Percentiles rank a stretch among this genome's conserved stretches.
Evolutionary conservation across 225 moss, liverwort and hornwort genomes (phyloP).

Genomic region (Marchantia polymorpha): DNA sequence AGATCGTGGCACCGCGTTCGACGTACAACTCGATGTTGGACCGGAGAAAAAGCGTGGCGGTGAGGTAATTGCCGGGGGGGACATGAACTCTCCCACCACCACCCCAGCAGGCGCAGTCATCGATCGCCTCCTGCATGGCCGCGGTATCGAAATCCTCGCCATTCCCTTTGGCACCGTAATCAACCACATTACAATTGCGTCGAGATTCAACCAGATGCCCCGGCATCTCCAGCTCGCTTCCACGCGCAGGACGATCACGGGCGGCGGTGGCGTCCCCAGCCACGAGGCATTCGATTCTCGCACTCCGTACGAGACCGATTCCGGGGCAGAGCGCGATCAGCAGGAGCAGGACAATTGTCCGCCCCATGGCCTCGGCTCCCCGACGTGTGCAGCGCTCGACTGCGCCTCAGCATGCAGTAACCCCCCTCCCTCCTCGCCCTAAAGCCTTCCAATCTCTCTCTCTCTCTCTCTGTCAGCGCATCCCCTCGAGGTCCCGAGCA

Average conservation of each 20-base stretch:
- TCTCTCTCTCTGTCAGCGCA: too few species aligned
- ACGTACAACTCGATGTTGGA: slow-evolving; percentile 63
- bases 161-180: slow-evolving; percentile 60
- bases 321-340: too few species aligned
- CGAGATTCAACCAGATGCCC: not conserved
- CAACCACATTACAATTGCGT: slow-evolving; percentile 37
- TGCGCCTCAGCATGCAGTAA: not conserved
- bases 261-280: not conserved
- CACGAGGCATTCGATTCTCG: not conserved
- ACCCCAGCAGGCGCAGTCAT: slow-evolving; percentile 50
- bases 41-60: slow-evolving; percentile 60
- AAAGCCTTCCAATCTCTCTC: too few species aligned
- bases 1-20: slow-evolving; percentile 50
- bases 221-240: not conserved
- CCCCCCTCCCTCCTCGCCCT: not conserved
- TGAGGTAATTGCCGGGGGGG: slow-evolving; percentile 62
- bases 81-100: slow-evolving; percentile 64
- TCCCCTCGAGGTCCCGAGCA: too few species aligned
- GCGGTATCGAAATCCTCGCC: slow-evolving; percentile 56
- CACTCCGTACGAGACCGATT: not conserved
- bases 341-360: not conserved
- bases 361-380: not conserved
- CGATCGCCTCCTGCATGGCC: slow-evolving; percentile 58
- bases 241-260: not conserved
- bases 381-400: slow-evolving; percentile 1